These are phyloP conservation scores for Solanum boliviense DNA, from an alignment of 257 asterid species.

Conservation along the genomic window DNA sequence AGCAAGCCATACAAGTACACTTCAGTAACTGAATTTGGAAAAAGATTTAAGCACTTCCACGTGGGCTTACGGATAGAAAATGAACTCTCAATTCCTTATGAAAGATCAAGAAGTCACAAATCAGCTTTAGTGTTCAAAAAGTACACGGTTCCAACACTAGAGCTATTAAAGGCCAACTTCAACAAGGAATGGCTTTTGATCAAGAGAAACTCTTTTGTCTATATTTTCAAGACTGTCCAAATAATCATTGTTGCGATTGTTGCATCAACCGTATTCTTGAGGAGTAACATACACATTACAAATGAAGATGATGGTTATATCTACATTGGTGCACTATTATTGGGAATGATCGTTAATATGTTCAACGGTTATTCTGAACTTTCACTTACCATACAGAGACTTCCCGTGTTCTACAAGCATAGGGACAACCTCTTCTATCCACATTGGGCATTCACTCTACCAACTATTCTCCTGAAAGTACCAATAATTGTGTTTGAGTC, in stretches of 20 bases:
- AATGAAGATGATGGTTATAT: conserved; percentile 31
- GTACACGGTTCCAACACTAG: conserved; percentile 24
- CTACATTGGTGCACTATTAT: conserved; percentile 42
- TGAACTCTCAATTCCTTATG: conserved; percentile 47
- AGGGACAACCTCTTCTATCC: conserved; percentile 17
- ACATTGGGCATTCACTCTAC: neutral
- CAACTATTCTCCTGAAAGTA: conserved; percentile 32
- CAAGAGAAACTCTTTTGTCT: conserved; percentile 51
- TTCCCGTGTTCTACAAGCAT: conserved; percentile 52
- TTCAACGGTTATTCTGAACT: conserved; percentile 56
- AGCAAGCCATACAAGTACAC: conserved; percentile 26
- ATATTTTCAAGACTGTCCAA: conserved; percentile 49
- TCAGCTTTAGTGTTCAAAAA: conserved; percentile 47
- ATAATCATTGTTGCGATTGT: conserved; percentile 44
- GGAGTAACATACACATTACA: conserved; percentile 34
- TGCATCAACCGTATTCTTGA: conserved; percentile 36
- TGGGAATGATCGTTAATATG: conserved; percentile 30
- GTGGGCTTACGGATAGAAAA: conserved; percentile 20
- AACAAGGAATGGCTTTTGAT: conserved; percentile 63
- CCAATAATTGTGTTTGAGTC: conserved; percentile 49
- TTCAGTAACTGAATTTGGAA: conserved; percentile 32
- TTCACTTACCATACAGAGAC: conserved; percentile 40
- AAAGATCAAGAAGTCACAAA: conserved; percentile 29
- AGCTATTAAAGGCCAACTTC: conserved; percentile 49
- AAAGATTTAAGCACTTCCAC: conserved; percentile 42